Evolutionary conservation across 2,329 filamentous ascomycete genomes (phyloP), one percentile per base, ranked within the genome.

Genomic region (Pyrenochaeta sp.): DNA sequence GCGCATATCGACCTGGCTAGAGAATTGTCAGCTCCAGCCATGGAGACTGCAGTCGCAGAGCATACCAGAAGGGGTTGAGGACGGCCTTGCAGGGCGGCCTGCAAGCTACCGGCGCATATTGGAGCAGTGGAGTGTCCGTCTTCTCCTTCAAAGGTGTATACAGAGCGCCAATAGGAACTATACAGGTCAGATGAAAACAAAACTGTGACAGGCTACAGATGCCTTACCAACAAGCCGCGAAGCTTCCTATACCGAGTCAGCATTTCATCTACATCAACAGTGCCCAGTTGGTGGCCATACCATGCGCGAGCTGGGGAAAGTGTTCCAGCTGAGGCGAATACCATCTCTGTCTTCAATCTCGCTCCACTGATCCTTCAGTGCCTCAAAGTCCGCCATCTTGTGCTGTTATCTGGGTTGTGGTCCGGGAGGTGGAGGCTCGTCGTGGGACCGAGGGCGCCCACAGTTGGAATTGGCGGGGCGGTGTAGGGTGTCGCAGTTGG

Each of bases 91-190:
- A 99, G 58, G 95, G 95, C 75, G 90, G 87, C 79, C 97, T 97
- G 87, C 95, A 99, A 57, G 91, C 93, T 36, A 99, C 92, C 15
- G 95, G 95, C 79, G 98, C 94, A 78, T 98, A 98, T 75, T 96
- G 91, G 47, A 99, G 84, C 60, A 97, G 80, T 49, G 93, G 92
- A 20, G 91, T 91, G 61, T 96, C 90, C 18, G 90, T 87, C 81
- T 96, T 96, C 81, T 97, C 94, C 79, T 98, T 98, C 68, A 97
- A 81, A 4, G 94, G 93, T 2, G 94, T 99, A 78, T 98, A 98
- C 42, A 97, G 85, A 64, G 92, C 93, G 75, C 93, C 95, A 71
- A 99, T 97, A 56, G 95, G 95, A 31, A 98, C 95, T 76, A 54
- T 17, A 41, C 20, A 20, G 7, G 45, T 68, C 39, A 68, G 58